Conservation (phyloP, 345 rosid genomes). For the Linum tenue region DNA sequence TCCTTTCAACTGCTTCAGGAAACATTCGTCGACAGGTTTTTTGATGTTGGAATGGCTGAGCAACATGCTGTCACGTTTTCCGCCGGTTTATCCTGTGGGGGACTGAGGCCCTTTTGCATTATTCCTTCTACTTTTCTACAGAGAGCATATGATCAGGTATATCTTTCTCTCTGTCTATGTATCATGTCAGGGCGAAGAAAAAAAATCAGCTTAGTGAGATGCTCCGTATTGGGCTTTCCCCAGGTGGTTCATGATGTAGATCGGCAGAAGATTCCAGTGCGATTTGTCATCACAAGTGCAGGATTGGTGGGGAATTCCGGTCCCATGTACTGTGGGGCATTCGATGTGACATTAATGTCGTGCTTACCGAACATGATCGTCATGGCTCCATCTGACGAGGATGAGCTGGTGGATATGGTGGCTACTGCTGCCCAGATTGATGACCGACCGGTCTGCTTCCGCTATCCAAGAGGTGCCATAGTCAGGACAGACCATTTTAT, state of each 20-base stretch:
- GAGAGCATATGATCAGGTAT: slow-evolving; percentile 93
- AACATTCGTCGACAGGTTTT: slow-evolving; percentile 60
- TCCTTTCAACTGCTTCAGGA: slow-evolving; percentile 53
- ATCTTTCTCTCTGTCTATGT: slow-evolving; percentile 12
- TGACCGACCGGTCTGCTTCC: slow-evolving; percentile 79
- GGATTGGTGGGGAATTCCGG: slow-evolving; percentile 93
- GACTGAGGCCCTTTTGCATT: slow-evolving; percentile 88
- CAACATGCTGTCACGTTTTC: slow-evolving; percentile 95
- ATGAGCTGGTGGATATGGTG: slow-evolving; percentile 82
- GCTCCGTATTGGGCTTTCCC: slow-evolving; percentile 5
- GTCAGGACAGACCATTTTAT: slow-evolving; percentile 37
- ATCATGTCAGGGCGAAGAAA: slow-evolving; percentile 32
- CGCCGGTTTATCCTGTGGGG: slow-evolving; percentile 88
- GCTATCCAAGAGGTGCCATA: slow-evolving; percentile 77
- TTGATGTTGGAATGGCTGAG: slow-evolving; percentile 91
- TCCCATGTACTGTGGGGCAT: slow-evolving; percentile 74
- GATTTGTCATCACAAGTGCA: slow-evolving; percentile 79
- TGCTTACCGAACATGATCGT: slow-evolving; percentile 94
- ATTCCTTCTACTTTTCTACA: slow-evolving; percentile 83
- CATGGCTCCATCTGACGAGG: slow-evolving; percentile 92
- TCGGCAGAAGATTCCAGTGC: slow-evolving; percentile 74
- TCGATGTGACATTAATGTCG: slow-evolving; percentile 88
- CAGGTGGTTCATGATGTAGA: slow-evolving; percentile 91
- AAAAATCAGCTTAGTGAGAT: too few species aligned
- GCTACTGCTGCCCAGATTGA: slow-evolving; percentile 62